Conservation (phyloP, 768 basidiomycete species). For the Daedalea quercina region DNA sequence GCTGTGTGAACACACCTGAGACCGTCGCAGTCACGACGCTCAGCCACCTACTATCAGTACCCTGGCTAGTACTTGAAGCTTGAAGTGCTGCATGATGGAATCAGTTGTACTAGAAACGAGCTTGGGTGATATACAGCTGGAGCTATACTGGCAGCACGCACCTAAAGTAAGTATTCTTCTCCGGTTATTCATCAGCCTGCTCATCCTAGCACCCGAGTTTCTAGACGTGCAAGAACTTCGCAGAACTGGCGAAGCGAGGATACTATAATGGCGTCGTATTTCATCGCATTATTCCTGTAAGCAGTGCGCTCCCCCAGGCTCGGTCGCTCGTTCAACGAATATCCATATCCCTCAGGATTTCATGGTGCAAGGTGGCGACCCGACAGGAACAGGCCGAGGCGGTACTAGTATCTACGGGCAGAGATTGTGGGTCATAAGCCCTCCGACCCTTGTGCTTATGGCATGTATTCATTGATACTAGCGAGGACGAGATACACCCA, state of each 20-base stretch:
- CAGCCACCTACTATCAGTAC: neutral
- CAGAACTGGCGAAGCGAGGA: constrained; percentile 81
- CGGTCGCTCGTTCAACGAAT: neutral
- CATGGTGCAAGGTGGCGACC: constrained; percentile 96
- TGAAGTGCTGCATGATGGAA: no score
- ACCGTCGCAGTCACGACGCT: neutral
- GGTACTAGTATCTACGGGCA: constrained; percentile 86
- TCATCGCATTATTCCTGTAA: constrained; percentile 84
- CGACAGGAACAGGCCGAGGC: constrained; percentile 91
- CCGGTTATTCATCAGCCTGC: neutral
- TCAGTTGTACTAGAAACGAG: constrained; percentile 78
- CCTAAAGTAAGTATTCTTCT: constrained; percentile 43
- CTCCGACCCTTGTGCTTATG: neutral
- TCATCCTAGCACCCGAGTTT: constrained; percentile 10
- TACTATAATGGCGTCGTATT: constrained; percentile 91
- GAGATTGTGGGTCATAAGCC: constrained; percentile 82
- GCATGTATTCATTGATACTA: constrained; percentile 20
- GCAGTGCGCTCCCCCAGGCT: constrained; percentile 17
- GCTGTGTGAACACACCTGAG: neutral
- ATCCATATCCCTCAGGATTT: constrained; percentile 58
- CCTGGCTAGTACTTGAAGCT: neutral
- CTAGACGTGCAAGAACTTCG: constrained; percentile 94
- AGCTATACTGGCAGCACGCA: constrained; percentile 91
- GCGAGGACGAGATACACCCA: constrained; percentile 86
- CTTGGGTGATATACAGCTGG: constrained; percentile 81